Evolutionary conservation across 2,329 filamentous ascomycete genomes (phyloP).

Genomic region (Colletotrichum kahawae): DNA sequence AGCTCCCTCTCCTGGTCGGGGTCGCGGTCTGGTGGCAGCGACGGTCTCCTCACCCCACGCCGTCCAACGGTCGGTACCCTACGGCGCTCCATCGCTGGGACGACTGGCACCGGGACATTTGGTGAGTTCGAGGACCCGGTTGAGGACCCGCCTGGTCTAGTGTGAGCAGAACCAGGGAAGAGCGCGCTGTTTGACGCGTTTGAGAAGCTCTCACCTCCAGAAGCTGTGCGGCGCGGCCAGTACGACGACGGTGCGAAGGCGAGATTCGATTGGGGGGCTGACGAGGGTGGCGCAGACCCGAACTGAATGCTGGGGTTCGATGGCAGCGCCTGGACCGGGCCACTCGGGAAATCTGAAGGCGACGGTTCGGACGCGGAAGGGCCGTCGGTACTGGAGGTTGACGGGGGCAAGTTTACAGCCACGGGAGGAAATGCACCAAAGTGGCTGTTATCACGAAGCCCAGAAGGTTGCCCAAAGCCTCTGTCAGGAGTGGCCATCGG

Average conservation of each 20-base stretch:
- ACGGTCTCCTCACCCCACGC: slow-evolving; percentile 3
- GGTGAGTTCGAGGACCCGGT: not conserved
- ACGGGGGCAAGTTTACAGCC: not conserved
- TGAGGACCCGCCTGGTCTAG: not conserved
- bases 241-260: not conserved
- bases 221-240: not conserved
- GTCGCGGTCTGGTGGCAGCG: slow-evolving; percentile 4
- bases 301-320: slow-evolving; percentile 16
- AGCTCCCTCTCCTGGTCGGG: slow-evolving; percentile 4
- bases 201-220: not conserved
- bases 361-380: not conserved
- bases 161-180: not conserved
- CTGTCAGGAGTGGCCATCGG: not conserved
- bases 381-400: not conserved
- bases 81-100: not conserved
- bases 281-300: slow-evolving; percentile 16
- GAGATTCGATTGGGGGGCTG: not conserved
- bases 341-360: not conserved
- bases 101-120: not conserved
- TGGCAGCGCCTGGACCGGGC: not conserved
- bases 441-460: not conserved
- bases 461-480: not conserved
- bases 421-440: not conserved
- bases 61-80: not conserved
- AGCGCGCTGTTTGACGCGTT: not conserved